Conservation (phyloP, 495 filamentous ascomycete species). For the Penicillium nucicola region DNA sequence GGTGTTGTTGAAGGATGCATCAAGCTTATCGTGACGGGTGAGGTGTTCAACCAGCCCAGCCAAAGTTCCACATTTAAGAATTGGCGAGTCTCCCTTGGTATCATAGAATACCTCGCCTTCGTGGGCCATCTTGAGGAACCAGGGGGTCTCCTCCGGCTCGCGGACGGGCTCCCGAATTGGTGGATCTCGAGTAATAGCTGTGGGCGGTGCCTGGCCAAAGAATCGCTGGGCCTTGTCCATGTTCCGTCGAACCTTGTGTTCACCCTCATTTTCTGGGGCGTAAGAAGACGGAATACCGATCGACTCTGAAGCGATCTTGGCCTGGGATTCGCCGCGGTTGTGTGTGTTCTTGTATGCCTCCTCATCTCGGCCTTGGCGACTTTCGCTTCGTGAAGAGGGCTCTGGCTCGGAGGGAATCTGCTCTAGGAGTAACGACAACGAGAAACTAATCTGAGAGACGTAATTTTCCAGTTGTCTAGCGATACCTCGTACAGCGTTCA, state of each 20-base stretch:
- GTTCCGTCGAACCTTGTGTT: slow-evolving; percentile 61
- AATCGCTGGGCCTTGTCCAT: slow-evolving; percentile 83
- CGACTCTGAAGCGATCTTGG: slow-evolving; percentile 29
- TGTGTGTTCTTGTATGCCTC: slow-evolving; percentile 26
- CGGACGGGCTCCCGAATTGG: slow-evolving; percentile 43
- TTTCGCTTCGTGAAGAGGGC: slow-evolving; percentile 29
- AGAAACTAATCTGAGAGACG: slow-evolving; percentile 83
- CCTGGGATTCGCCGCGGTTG: slow-evolving; percentile 33
- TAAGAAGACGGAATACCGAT: slow-evolving; percentile 67
- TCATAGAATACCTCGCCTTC: slow-evolving; percentile 91
- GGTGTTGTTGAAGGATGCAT: slow-evolving; percentile 94
- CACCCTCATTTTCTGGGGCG: slow-evolving; percentile 47
- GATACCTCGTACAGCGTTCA: slow-evolving; percentile 72
- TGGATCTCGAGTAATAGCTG: slow-evolving; percentile 44
- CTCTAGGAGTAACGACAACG: slow-evolving; percentile 80
- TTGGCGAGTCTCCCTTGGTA: slow-evolving; percentile 64
- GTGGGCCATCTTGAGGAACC: slow-evolving; percentile 82
- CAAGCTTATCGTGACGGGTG: slow-evolving; percentile 91
- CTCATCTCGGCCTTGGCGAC: slow-evolving; percentile 32
- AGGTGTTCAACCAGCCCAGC: slow-evolving; percentile 92
- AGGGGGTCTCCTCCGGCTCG: slow-evolving; percentile 71
- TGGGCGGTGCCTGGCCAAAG: slow-evolving; percentile 78
- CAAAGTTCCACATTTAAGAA: slow-evolving; percentile 84
- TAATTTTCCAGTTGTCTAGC: slow-evolving; percentile 78
- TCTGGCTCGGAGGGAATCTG: slow-evolving; percentile 54